Percentiles rank a stretch among this genome's conserved stretches.
Evolutionary conservation across 2,329 filamentous ascomycete genomes (phyloP).

Genomic region (Incumbomyces lentus): DNA sequence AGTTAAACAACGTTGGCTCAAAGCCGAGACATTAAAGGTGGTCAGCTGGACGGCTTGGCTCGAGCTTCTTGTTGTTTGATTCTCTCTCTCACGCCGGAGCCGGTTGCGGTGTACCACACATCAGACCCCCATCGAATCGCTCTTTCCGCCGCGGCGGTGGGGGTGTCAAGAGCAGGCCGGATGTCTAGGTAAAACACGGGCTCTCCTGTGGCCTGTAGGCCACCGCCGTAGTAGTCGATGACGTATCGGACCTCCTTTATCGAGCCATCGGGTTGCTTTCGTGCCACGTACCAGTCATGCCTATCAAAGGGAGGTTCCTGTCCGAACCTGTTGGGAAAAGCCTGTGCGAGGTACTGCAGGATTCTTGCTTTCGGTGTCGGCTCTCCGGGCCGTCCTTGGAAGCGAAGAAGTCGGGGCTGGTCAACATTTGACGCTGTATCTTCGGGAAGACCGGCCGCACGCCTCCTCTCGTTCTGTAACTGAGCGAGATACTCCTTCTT

Average conservation of each 20-base stretch:
- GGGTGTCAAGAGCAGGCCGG: constrained; percentile 73
- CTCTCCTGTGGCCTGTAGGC: constrained; percentile 71
- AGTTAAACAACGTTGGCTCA: too few relatives aligned
- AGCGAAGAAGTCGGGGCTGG: constrained; percentile 67
- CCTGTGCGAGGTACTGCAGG: constrained; percentile 64
- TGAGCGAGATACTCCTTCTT: constrained; percentile 23
- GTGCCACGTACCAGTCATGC: constrained; percentile 90
- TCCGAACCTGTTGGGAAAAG: constrained; percentile 71
- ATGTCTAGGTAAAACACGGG: constrained; percentile 96
- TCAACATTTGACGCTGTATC: neutral
- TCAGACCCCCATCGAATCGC: constrained; percentile 83
- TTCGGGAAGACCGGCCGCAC: constrained; percentile 16
- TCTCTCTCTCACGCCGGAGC: constrained; percentile 50
- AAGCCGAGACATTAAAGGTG: too few relatives aligned
- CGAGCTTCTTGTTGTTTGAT: constrained; percentile 7
- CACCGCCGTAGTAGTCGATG: constrained; percentile 90
- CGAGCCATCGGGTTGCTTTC: constrained; percentile 54
- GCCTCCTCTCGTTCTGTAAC: constrained; percentile 29
- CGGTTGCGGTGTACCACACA: constrained; percentile 83
- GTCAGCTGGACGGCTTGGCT: neutral
- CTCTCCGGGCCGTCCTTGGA: constrained; percentile 81
- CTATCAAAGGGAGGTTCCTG: constrained; percentile 85
- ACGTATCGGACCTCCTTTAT: constrained; percentile 78
- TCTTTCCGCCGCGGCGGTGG: constrained; percentile 68
- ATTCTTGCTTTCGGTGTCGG: constrained; percentile 86